Evolutionary conservation across 306 rosid species (phyloP), one percentile per base, ranked within the genome.

Genomic region (Vigna radiata): DNA sequence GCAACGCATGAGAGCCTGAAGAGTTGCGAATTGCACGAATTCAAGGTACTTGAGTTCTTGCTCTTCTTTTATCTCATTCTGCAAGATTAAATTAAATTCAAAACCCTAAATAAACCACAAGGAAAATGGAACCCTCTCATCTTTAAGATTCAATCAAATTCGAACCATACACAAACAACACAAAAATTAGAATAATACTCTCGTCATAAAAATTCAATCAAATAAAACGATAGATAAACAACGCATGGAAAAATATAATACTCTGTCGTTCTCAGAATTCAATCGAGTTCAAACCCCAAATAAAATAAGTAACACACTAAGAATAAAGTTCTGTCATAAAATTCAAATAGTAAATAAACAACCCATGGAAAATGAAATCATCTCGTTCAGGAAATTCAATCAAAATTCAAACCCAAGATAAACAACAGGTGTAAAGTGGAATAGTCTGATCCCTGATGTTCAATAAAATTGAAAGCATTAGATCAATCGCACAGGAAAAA

Each of bases 21-120:
- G 19, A 0, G 82, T 67, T 0, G 86, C 88, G 17, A 78, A 72
- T 78, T 82, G 86, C 73, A 82, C 84, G 48, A 85, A 85, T 59
- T 76, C 86, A 1, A 85, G 86, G 69, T 85, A 85, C 61, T 82
- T 78, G 21, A 85, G 84, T 60, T 65, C 25, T 3, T n/a, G 7
- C 23, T 76, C 68, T 25, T 83, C 77, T 2, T 17, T 41, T 13
- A 44, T 44, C 16, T 61, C 65, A 21, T 7, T 81, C 87, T 82
- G 11, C 46, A 60, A 31, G 44, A 64, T 23, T 29, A n/a, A 58
- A 23, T 64, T 4, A 21, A 43, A 50, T 3, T 18, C 13, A 50
- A 4, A 63, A 78, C 29, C 65, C 31, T n/a, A 63, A 19, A 10
- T 17, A 17, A 33, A 17, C 29, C 6, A 13, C 3, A 21, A 2